Base-by-base conservation (phyloP, 2,329 filamentous ascomycete genomes). In the Pseudogymnoascus sp. region DNA sequence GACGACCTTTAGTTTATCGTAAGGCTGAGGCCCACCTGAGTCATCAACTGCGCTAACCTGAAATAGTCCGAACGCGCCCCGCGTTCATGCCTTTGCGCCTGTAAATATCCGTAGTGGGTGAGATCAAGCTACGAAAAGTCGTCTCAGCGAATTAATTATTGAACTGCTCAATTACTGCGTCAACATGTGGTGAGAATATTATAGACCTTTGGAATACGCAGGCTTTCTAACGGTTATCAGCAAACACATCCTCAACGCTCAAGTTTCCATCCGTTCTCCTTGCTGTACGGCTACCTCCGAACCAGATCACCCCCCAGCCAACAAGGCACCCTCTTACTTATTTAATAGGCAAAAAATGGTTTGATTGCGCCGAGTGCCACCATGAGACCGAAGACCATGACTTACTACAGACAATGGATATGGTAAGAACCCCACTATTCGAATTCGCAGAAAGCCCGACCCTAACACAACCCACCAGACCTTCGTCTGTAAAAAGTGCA, bases 401-500 rank as follows among this genome's bases (percentile, higher is more conserved):
- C 38, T 85, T 99, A 21, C 77, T 84, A 61, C 89, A 96, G 77
- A 82, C 81, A 66, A 82, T 87, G 69, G 94, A 99, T 72, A 96
- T 99, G 91, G 81, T 83, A 70, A 62, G 67, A 12, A 31, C 38
- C 60, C 15, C 51, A 61, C 31, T 44, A 55, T 31, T 42, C 25
- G 10, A 44, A 25, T 60, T 35, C 59, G 39, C 55, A 42, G 55
- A 31, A 38, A 58, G 58, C 51, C 58, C 62, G 58, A 59, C 27
- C 41, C 39, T 60, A 44, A 27, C 60, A 33, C 25, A 31, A 10
- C n/a, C 25, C 13, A 4, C 33, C 58, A 77, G 74, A 84, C 81
- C 38, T 97, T 99, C 72, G 91, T 91, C 60, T 99, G 94, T 84
- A 99, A 99, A 72, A 99, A 99, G 80, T 99, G 94, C 86, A 92